These are phyloP conservation scores for Hirschfeldia incana DNA, from an alignment of 345 rosid species.

Conservation along the genomic window DNA sequence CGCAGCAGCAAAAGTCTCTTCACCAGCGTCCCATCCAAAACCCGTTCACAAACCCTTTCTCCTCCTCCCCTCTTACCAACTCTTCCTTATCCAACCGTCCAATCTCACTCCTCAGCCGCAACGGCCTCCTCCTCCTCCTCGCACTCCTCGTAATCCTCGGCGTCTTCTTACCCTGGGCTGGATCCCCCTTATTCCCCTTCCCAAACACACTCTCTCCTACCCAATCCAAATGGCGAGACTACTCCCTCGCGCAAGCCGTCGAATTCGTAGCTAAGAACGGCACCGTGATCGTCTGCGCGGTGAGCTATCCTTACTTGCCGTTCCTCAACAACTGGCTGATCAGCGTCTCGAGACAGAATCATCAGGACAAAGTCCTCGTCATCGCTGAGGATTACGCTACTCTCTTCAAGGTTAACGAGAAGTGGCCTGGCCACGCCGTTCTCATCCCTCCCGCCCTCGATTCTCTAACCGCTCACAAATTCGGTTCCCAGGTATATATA, in stretches of 20 bases:
- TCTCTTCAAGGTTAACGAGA: constrained; percentile 63
- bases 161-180: constrained; percentile 37
- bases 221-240: constrained; percentile 59
- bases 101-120: constrained; percentile 9
- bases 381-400: constrained; percentile 94
- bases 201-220: constrained; percentile 27
- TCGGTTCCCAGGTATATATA: constrained; percentile 33
- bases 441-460: constrained; percentile 68
- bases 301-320: constrained; percentile 65
- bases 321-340: constrained; percentile 83
- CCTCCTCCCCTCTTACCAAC: constrained; percentile 50
- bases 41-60: constrained; percentile 27
- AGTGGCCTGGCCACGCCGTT: constrained; percentile 96
- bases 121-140: constrained; percentile 3
- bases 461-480: constrained; percentile 69
- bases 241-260: constrained; percentile 66
- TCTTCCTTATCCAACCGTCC: constrained; percentile 19
- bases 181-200: constrained; percentile 45
- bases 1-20: background rate
- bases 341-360: constrained; percentile 71
- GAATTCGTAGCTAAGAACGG: constrained; percentile 65
- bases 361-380: constrained; percentile 75
- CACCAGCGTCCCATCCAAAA: background rate
- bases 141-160: background rate
- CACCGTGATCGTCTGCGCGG: constrained; percentile 19